phyloP scores from a whole-genome alignment of 2,329 filamentous ascomycete genomes.

The Paraphaeosphaeria minitans region DNA sequence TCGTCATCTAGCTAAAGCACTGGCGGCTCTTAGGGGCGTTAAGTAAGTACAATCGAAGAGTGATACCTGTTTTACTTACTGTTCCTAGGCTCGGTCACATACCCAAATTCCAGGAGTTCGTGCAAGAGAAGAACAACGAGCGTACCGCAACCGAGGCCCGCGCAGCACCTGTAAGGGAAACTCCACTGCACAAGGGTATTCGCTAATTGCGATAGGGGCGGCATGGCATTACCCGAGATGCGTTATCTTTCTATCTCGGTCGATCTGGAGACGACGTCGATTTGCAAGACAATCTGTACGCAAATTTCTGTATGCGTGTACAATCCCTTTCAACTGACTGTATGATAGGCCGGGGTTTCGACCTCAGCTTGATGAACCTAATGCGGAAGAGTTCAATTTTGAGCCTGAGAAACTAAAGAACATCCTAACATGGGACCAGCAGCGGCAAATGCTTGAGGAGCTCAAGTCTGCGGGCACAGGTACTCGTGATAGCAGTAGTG shows the following conservation, averaged over 20 bases:
- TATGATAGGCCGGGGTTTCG: conserved; percentile 5
- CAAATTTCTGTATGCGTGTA: background rate
- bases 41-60: background rate
- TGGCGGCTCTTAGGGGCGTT: conserved; percentile 12
- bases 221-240: conserved; percentile 11
- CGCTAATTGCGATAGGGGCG: conserved; percentile 1
- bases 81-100: background rate
- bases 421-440: conserved; percentile 15
- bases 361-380: conserved; percentile 9
- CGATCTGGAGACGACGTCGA: conserved; percentile 10
- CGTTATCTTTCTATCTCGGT: conserved; percentile 8
- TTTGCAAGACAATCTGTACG: conserved; percentile 15
- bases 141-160: background rate
- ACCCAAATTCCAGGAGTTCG: background rate
- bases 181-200: too few species aligned
- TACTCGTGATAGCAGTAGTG: background rate
- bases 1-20: conserved; percentile 10
- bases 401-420: conserved; percentile 12
- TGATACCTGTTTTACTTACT: background rate
- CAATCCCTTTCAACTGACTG: background rate
- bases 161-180: background rate
- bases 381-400: conserved; percentile 8
- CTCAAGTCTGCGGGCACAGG: conserved; percentile 8
- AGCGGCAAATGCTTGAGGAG: conserved; percentile 16
- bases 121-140: background rate